Base-by-base conservation (phyloP, 108 stramenopile species). In the Fragilaria crotonensis region DNA sequence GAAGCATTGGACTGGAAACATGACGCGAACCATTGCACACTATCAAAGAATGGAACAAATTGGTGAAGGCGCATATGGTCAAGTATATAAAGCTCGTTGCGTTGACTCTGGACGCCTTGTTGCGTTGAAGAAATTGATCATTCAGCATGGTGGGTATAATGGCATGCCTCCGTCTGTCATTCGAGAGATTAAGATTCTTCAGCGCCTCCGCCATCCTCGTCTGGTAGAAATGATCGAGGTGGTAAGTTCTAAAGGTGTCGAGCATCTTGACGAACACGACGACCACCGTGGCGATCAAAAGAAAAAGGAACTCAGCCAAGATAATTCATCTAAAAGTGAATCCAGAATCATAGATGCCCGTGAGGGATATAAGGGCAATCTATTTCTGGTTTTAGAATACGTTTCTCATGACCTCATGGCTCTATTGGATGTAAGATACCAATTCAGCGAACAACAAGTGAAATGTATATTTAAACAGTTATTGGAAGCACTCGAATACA, bases 1-100 rank as follows among this genome's bases (percentile, higher is more conserved):
- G 11, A 41, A 41, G 36, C 36, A 41, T 41, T 41, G 36, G 36
- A 41, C 14, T 7, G 36, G 36, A 14, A 41, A 41, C 7, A 80
- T 80, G 79, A 90, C 88, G 4, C 80, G 88, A 25, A 86, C 87
- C 25, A 72, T 88, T 9, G 77, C 76, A 22, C 82, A 84, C 66
- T 88, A 88, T 66, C 68, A 78, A 50, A 76, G 81, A 18, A 59
- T 78, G 2, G 82, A 86, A 44, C 85, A 92, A 54, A 89, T 92
- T 25, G 91, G 91, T n/a, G 81, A 87, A 57, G 90, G 90, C 5
- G 87, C 90, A 0, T 92, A 92, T 50, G 90, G 90, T n/a, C 80
- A 87, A 68, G 90, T 92, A 11, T 92, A 92, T 52, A 54, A 72
- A 31, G 86, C 87, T 23, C 67, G 63, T 22, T 82, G 76, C 51